Evolutionary conservation across 2,329 filamentous ascomycete species (phyloP).

Genomic region (Didymella pinodella): DNA sequence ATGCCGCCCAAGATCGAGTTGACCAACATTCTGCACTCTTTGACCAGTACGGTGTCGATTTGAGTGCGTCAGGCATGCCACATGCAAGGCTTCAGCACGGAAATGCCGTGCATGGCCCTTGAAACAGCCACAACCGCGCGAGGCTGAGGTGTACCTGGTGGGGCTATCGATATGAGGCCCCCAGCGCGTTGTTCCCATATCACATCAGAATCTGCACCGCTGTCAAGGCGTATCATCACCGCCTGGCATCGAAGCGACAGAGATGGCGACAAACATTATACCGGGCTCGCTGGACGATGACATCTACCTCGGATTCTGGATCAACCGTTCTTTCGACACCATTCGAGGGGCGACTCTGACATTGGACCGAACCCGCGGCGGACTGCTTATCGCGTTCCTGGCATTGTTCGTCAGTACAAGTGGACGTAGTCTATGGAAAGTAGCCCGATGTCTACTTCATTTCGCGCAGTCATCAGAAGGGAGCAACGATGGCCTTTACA

Average conservation of each 20-base stretch:
- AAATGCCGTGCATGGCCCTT: background rate
- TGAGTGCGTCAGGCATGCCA: background rate
- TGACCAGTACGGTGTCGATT: background rate
- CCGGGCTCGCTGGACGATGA: slow-evolving; percentile 9
- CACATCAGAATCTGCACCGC: background rate
- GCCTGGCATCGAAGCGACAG: background rate
- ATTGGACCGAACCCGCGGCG: slow-evolving; percentile 20
- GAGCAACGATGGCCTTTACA: slow-evolving; percentile 37
- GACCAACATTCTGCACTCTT: background rate
- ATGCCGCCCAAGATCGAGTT: background rate
- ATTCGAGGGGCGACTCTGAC: slow-evolving; percentile 31
- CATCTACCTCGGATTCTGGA: slow-evolving; percentile 29
- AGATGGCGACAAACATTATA: background rate
- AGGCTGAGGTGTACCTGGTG: background rate
- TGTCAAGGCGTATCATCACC: background rate
- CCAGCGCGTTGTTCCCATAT: background rate
- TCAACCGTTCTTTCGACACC: slow-evolving; percentile 19
- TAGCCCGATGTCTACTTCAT: slow-evolving; percentile 24
- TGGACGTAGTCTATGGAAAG: slow-evolving; percentile 28
- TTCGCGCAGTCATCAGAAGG: slow-evolving; percentile 14
- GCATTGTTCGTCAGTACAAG: slow-evolving; percentile 29
- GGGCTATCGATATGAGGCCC: slow-evolving; percentile 7
- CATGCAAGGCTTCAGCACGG: background rate
- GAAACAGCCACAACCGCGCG: slow-evolving; percentile 1
- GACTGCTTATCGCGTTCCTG: slow-evolving; percentile 33